A percentile compares a stretch with the other conserved stretches of the same genome.
Conservation (phyloP, 2,329 filamentous ascomycete genomes). For the Aspergillus oerlinghausenensis region DNA sequence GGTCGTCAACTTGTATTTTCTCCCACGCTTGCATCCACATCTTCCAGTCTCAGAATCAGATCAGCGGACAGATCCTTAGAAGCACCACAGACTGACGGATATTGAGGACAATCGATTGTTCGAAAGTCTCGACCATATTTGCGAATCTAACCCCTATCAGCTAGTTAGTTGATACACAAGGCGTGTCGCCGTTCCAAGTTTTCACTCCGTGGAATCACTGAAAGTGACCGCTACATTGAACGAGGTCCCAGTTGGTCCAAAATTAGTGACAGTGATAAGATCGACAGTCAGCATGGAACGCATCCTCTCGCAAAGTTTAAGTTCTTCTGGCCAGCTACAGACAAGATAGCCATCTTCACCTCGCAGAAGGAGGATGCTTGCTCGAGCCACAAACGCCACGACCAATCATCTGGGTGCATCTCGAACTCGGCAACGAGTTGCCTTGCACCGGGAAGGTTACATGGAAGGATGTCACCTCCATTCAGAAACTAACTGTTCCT, state of each 20-base stretch:
- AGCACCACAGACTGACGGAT: not conserved
- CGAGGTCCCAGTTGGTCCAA: not conserved
- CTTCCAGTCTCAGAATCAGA: not conserved
- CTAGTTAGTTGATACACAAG: not conserved
- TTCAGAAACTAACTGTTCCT: constrained; percentile 1
- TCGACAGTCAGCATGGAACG: not conserved
- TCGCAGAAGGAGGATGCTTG: not conserved
- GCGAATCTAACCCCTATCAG: not conserved
- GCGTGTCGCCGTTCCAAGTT: not conserved
- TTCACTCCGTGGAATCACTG: not conserved
- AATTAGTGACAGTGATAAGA: no score
- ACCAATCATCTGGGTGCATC: not conserved
- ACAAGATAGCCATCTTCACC: not conserved
- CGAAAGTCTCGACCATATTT: not conserved
- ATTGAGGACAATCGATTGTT: not conserved
- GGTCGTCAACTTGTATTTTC: not conserved
- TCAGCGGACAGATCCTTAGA: not conserved
- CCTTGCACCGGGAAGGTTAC: not conserved
- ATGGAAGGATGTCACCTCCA: constrained; percentile 4
- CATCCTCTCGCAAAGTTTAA: not conserved
- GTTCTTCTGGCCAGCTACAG: not conserved
- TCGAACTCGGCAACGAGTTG: not conserved
- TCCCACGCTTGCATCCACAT: not conserved
- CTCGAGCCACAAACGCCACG: not conserved
- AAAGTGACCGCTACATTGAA: not conserved